Base-by-base conservation (phyloP, 2,329 filamentous ascomycete species). In the Exophiala lecanii-corni region DNA sequence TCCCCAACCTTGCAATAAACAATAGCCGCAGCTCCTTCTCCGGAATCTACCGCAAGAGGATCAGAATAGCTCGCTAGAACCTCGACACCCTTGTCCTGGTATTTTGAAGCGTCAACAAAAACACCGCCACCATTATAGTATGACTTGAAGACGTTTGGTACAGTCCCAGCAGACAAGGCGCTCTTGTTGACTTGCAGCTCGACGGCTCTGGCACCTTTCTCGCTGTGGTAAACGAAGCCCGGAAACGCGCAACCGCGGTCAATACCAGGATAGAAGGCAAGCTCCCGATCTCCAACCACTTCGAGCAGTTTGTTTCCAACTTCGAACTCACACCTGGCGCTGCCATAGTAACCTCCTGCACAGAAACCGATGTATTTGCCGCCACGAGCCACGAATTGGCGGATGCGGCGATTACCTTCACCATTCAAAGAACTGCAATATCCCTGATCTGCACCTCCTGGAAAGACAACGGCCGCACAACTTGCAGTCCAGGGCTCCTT, bases 61-160 rank as follows among this genome's bases (percentile, higher is more conserved):
- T 88, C 83, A 0, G 74, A 74, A 60, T 92, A 98, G 45, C 75
- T 84, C 1, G 91, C 92, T 17, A 98, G 69, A 5, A 95, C 75
- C 63, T 96, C 80, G 1, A 96, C 79, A 2, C 83, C 84, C 50
- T 74, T 68, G 20, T 76, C 73, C 42, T 71, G 68, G 43, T 79
- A 71, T 33, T 74, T 77, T 2, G 75, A 73, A 1, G 85, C 83
- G 65, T 92, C 83, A 1, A 95, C 86, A 67, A 97, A 98, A 1
- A 94, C 81, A 3, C 92, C 89, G 1, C 92, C 92, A 1, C 92
- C 92, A 56, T 98, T 98, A 63, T 91, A 96, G 61, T 98, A 98
- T 10, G 80, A 82, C 40, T 74, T 71, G 47, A 94, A 86, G 1
- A 72, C 69, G 1, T 79, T 74, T 0, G 82, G 76, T 1, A 84